Evolutionary conservation across 139 green algal species (phyloP), one percentile per base, ranked within the genome.

Genomic region (Chlorella vulgaris): DNA sequence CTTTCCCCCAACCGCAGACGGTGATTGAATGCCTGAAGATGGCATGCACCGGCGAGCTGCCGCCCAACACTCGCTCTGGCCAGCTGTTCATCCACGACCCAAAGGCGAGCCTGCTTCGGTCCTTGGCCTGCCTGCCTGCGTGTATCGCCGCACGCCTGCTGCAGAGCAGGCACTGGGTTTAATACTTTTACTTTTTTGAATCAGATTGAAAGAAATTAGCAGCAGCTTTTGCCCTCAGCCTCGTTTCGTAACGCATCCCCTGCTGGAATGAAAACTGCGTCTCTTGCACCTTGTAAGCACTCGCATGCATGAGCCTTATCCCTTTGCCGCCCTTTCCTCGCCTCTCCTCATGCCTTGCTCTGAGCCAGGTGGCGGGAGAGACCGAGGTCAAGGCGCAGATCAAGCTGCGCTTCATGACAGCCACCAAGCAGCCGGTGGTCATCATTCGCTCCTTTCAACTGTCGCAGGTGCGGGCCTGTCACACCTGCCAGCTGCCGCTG

Each of bases 1-100:
- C n/a, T n/a, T n/a, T n/a, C n/a, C 47, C 15, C 10, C 47, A 10
- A 58, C 15, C 47, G 15, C 47, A 99, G 96, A 99, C 97, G 2
- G 91, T 99, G n/a, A 99, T 99, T 43, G 97, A 99, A 86, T 98
- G 94, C 84, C 86, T 99, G 31, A 97, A 97, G 75, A 91, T 96
- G 84, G 96, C 95, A 0, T 96, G 89, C 81, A 98, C 97, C 7
- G 97, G 97, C 4, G 93, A 96, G 79, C 87, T 99, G 74, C 97
- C 97, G 21, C 97, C 97, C 43, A 99, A 98, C 89, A 93, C 90
- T 0, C 87, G 90, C 22, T 89, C 81, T 29, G 95, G 96, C 0
- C 91, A 98, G 80, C 92, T 83, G 81, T 99, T 99, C 85, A 92
- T 99, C 29, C 94, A 98, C 83, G 96, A 98, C 73, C 94, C 94